These are phyloP conservation scores for Allomyces macrogynus DNA, from an alignment of 192 early-diverging fungal genomes.

Conservation along the genomic window DNA sequence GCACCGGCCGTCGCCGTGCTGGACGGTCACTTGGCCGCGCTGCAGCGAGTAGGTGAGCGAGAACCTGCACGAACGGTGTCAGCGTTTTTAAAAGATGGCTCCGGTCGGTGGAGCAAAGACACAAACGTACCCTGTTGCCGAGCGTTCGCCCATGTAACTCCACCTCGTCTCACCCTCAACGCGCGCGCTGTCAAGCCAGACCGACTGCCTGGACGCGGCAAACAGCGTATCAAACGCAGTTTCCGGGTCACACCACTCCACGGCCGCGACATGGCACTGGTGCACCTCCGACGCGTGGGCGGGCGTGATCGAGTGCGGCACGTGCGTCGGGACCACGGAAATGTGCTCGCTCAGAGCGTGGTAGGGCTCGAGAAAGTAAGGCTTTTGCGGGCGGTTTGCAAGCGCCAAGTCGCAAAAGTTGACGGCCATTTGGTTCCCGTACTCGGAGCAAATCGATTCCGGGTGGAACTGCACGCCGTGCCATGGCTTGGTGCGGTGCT, in stretches of 20 bases:
- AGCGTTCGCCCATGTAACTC: not conserved
- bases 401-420: slow-evolving; percentile 48
- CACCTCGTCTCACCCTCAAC: not conserved
- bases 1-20: no score
- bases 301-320: no score
- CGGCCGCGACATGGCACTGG: not conserved
- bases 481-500: slow-evolving; percentile 43
- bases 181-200: slow-evolving; percentile 29
- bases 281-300: no score
- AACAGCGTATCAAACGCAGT: slow-evolving; percentile 13
- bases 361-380: no score
- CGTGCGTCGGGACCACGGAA: no score
- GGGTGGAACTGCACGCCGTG: slow-evolving; percentile 94
- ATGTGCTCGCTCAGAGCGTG: no score
- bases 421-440: slow-evolving; percentile 40
- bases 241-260: slow-evolving; percentile 6
- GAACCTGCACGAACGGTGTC: not conserved
- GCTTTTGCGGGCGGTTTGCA: not conserved
- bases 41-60: not conserved
- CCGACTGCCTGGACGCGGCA: slow-evolving; percentile 1
- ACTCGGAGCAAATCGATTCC: slow-evolving; percentile 75
- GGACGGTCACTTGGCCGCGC: no score
- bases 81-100: no score
- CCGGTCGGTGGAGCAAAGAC: no score
- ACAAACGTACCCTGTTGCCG: not conserved